Base-by-base conservation (phyloP, 306 rosid genomes). In the Glycine latifolia region DNA sequence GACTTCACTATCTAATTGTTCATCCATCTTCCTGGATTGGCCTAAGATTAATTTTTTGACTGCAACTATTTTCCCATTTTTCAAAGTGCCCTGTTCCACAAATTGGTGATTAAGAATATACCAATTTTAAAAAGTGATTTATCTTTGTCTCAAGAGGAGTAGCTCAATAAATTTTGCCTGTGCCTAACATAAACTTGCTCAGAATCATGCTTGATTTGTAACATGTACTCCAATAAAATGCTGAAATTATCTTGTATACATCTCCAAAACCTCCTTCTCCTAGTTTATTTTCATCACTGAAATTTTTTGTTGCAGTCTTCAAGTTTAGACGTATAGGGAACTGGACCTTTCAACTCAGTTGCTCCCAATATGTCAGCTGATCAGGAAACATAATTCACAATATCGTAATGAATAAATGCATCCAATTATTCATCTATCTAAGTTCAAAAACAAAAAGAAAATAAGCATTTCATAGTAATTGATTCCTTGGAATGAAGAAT, bases 261-360 rank as follows among this genome's bases (percentile, higher is more conserved):
- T 85, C 90, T 26, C 97, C 94, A 61, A 92, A 92, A 35, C 94
- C 97, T 65, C 97, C 97, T 81, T 87, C 94, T 73, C 97, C 97
- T 9, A 92, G 85, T 74, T 92, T 92, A 52, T 86, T 90, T 79
- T 88, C 90, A 6, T 70, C 87, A 46, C 88, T 86, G 48, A 90
- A 92, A 39, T 88, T 87, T 4, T 83, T 82, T 4, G 97, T 90
- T 70, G 97, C 97, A 4, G 75, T 49, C 73, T 88, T 92, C 85
- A 92, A 79, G 92, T n/a, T 86, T 90, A 31, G 86, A 86, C 7
- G 70, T 84, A n/a, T 84, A 92, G 66, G 33, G 79, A 52, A 88
- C 84, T 7, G 92, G 92, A 56, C 94, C 97, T 83, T 68, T 89
- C 81, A 92, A 80, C 39, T 88, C 94, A 4, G 92, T 90, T 48